Evolutionary conservation across 2,329 filamentous ascomycete genomes (phyloP), one percentile per base, ranked within the genome.

Genomic region (Stemphylium beticola): DNA sequence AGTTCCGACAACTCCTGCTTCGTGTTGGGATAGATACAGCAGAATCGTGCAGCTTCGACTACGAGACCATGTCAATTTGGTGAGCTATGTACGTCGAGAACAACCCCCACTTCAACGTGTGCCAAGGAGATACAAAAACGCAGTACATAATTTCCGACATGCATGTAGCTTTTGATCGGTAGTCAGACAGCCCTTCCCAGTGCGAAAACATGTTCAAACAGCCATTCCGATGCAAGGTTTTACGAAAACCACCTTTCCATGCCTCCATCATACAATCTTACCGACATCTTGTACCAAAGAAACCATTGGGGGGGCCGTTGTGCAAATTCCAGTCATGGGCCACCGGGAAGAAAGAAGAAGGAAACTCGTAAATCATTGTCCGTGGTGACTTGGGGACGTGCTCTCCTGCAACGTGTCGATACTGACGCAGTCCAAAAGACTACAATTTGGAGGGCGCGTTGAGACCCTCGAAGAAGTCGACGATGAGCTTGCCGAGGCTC

Each of bases 401-500:
- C 8, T 22, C 32, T 8, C 15, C 17, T 20, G 11, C 17, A 9
- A 18, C 17, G 10, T 18, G 32, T 33, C n/a, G 24, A 41, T 3
- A 33, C 7, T 9, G 22, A 20, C 9, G 20, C 10, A 17, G 29
- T 18, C 8, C 34, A 12, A n/a, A 14, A 20, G 12, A 31, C n/a
- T 51, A 39, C 24, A 46, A 39, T 17, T 60, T 57, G 4, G 34
- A 15, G 2, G 46, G 42, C 1, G 34, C 15, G 5, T 47, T 43
- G 14, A 60, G 46, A 2, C 60, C 52, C 3, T 54, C 56, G 48
- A 81, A 81, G 62, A 75, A 81, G 15, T 83, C 81, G 12, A 77
- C 69, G 18, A 90, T 73, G 15, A 88, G 80, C n/a, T 68, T 74
- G 4, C 71, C 73, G 2, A 85, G 76, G 0, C 75, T 78, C 15